These are phyloP conservation scores for Metroxylon sagu DNA, from an alignment of 176 grass and related monocot species.

Conservation along the genomic window DNA sequence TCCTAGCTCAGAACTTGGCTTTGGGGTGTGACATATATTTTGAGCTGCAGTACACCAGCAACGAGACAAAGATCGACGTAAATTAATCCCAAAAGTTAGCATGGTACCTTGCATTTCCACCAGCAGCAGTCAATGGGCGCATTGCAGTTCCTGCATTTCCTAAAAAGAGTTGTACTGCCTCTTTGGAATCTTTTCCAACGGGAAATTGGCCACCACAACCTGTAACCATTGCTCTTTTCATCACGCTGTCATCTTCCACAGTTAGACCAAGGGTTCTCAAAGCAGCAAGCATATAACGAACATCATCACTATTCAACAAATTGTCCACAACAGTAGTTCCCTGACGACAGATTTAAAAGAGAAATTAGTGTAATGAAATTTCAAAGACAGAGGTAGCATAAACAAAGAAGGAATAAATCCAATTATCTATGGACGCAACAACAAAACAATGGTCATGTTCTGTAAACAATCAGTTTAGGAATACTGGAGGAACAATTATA, in stretches of 20 bases:
- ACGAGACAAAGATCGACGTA: background rate
- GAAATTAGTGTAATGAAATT: no score
- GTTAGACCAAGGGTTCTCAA: conserved; percentile 77
- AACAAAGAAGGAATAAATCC: no score
- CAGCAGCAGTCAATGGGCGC: conserved; percentile 83
- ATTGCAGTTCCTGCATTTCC: conserved; percentile 98
- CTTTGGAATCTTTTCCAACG: conserved; percentile 30
- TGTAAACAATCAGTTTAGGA: no score
- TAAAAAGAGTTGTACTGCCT: conserved; percentile 83
- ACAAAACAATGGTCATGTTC: no score
- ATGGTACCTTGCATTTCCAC: conserved; percentile 79
- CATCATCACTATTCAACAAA: conserved; percentile 85
- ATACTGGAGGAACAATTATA: no score
- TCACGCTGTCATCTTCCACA: conserved; percentile 64
- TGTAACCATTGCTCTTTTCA: conserved; percentile 70
- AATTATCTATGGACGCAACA: no score
- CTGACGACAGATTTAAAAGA: conserved; percentile 23
- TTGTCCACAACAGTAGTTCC: conserved; percentile 93
- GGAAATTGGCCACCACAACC: conserved; percentile 81
- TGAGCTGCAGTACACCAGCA: no score
- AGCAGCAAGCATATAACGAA: conserved; percentile 96
- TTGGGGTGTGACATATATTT: no score
- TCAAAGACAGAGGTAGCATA: no score
- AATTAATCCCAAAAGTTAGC: background rate
- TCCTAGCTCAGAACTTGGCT: no score